phyloP scores from a whole-genome alignment of 805 yeast genomes.

The Priceomyces medius region DNA sequence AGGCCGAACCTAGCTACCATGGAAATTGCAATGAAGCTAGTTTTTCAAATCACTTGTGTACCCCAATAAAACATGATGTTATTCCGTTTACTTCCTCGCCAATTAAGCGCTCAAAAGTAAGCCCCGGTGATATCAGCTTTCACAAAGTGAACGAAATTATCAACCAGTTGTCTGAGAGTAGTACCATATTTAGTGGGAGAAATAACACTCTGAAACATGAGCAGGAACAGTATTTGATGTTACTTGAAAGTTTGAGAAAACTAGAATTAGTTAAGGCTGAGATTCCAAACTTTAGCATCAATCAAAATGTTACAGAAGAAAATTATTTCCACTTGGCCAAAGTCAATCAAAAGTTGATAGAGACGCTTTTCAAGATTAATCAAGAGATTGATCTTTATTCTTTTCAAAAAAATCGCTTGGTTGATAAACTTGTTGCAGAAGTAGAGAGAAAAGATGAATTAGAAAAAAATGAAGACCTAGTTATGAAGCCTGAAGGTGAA shows the following conservation, averaged over 20 bases:
- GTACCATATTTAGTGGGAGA: no score
- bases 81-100: slow-evolving; percentile 1
- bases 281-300: slow-evolving; percentile 5
- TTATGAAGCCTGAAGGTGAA: background rate
- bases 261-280: slow-evolving; percentile 2
- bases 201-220: background rate
- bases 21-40: background rate
- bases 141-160: background rate
- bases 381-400: slow-evolving; percentile 14
- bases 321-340: slow-evolving; percentile 15
- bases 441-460: background rate
- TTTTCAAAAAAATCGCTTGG: slow-evolving; percentile 8
- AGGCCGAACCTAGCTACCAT: background rate
- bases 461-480: background rate
- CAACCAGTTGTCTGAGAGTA: slow-evolving; percentile 1
- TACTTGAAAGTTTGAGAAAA: background rate
- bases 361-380: slow-evolving; percentile 13
- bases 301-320: slow-evolving; percentile 3
- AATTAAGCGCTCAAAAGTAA: background rate
- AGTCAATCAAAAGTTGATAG: slow-evolving; percentile 13
- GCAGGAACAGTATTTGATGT: background rate
- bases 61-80: background rate
- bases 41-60: background rate
- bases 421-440: background rate
- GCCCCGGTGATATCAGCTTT: background rate